These are phyloP conservation scores for Schrenkiella parvula DNA, from an alignment of 345 rosid genomes.

Conservation along the genomic window DNA sequence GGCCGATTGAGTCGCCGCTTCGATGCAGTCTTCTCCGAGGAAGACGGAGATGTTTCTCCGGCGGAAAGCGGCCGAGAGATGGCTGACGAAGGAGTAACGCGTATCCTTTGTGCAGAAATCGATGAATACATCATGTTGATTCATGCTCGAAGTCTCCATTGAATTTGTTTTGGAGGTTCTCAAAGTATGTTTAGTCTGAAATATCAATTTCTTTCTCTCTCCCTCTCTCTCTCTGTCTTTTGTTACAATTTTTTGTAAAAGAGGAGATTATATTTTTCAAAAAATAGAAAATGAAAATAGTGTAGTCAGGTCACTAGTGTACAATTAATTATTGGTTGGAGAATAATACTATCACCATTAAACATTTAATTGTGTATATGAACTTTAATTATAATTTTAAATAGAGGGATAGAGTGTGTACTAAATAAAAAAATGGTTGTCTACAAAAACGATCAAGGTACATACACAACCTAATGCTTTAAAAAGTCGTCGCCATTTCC, in stretches of 20 bases:
- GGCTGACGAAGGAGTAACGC: constrained; percentile 1
- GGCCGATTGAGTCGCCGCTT: neutral
- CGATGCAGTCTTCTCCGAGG: neutral
- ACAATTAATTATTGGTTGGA: no score
- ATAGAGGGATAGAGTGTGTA: no score
- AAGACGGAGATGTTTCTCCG: neutral
- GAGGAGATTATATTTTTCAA: neutral
- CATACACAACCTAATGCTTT: no score
- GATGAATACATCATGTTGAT: neutral
- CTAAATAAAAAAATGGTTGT: no score
- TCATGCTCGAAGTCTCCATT: neutral
- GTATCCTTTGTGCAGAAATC: neutral
- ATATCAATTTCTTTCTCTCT: neutral
- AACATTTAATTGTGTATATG: no score
- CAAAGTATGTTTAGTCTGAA: neutral
- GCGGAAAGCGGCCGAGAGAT: neutral
- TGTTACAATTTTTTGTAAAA: neutral
- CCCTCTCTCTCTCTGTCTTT: neutral
- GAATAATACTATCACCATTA: neutral
- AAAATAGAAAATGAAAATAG: neutral
- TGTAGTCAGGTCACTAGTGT: neutral
- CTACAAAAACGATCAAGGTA: no score
- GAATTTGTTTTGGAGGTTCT: neutral
- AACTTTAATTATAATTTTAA: no score
- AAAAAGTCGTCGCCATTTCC: no score